Percentiles rank a stretch among this genome's conserved stretches.
These are phyloP conservation scores for Pythium guiyangense DNA, from an alignment of 352 stramenopile species.

Conservation along the genomic window DNA sequence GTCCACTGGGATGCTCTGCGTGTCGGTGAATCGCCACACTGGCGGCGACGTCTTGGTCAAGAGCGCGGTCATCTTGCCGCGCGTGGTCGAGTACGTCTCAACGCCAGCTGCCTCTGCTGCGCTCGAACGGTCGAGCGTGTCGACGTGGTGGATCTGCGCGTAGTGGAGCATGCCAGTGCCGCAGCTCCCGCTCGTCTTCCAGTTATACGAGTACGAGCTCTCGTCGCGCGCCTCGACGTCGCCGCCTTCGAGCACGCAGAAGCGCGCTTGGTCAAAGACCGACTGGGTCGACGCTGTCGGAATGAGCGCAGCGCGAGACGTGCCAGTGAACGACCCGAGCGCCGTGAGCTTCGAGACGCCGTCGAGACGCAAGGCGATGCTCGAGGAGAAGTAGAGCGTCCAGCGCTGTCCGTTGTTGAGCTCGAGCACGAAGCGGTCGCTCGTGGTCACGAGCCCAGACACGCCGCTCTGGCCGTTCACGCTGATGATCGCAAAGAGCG, in stretches of 20 bases:
- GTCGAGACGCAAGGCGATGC: slow-evolving; percentile 30
- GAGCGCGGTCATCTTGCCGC: slow-evolving; percentile 48
- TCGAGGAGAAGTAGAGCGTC: slow-evolving; percentile 46
- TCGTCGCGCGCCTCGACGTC: slow-evolving; percentile 39
- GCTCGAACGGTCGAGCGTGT: slow-evolving; percentile 45
- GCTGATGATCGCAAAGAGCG: slow-evolving; percentile 33
- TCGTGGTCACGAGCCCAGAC: slow-evolving; percentile 13
- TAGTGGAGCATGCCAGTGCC: slow-evolving; percentile 54
- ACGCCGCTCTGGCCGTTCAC: slow-evolving; percentile 34
- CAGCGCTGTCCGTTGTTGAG: slow-evolving; percentile 48
- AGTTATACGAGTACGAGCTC: slow-evolving; percentile 47
- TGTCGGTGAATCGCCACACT: slow-evolving; percentile 47
- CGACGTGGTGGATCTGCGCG: slow-evolving; percentile 48
- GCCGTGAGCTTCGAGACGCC: slow-evolving; percentile 30
- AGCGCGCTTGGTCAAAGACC: slow-evolving; percentile 30
- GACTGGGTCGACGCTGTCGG: slow-evolving; percentile 23
- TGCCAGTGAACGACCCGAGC: slow-evolving; percentile 25
- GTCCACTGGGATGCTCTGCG: slow-evolving; percentile 27
- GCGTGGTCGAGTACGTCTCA: slow-evolving; percentile 40
- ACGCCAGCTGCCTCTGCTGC: slow-evolving; percentile 26
- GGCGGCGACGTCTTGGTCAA: slow-evolving; percentile 38
- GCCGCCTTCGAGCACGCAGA: slow-evolving; percentile 42
- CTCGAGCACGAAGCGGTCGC: slow-evolving; percentile 41
- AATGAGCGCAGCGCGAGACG: slow-evolving; percentile 29
- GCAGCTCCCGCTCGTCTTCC: slow-evolving; percentile 53